Evolutionary conservation across 257 asterid species (phyloP).

Genomic region (Capsicum baccatum): DNA sequence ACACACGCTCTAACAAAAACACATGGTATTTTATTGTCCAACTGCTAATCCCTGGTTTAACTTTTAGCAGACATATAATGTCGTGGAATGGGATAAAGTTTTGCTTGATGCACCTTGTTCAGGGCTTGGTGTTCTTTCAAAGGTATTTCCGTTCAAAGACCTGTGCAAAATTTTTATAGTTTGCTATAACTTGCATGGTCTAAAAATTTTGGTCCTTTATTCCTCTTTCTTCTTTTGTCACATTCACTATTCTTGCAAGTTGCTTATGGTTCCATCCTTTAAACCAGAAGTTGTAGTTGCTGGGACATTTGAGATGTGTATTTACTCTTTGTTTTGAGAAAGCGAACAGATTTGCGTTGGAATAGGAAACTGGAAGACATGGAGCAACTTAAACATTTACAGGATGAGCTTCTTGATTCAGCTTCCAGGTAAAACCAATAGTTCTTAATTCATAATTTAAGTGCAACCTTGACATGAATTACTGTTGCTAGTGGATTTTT

Average conservation of each 20-base stretch:
- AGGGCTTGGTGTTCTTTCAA: conserved; percentile 92
- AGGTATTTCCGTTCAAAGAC: conserved; percentile 51
- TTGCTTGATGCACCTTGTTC: conserved; percentile 97
- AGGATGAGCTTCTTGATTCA: conserved; percentile 84
- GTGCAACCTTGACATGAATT: conserved; percentile 10
- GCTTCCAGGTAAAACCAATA: conserved; percentile 68
- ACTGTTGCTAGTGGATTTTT: not conserved
- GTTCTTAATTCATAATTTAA: conserved; percentile 21
- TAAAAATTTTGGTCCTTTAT: not conserved
- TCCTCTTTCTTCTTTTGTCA: not conserved
- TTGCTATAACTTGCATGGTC: not conserved
- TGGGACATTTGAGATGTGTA: conserved; percentile 27
- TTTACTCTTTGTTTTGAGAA: conserved; percentile 34
- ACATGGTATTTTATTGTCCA: not conserved
- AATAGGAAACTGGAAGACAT: conserved; percentile 84
- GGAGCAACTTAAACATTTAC: conserved; percentile 77
- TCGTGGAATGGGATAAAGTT: conserved; percentile 73
- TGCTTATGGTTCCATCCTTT: conserved; percentile 17
- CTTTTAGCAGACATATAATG: conserved; percentile 50
- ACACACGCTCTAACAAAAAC: not conserved
- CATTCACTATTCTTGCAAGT: not conserved
- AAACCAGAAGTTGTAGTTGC: not conserved
- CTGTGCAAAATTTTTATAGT: not conserved
- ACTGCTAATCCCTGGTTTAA: conserved; percentile 3
- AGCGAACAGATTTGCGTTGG: conserved; percentile 99